phyloP scores from a whole-genome alignment of 768 basidiomycete species.

The Naematelia encephala region DNA sequence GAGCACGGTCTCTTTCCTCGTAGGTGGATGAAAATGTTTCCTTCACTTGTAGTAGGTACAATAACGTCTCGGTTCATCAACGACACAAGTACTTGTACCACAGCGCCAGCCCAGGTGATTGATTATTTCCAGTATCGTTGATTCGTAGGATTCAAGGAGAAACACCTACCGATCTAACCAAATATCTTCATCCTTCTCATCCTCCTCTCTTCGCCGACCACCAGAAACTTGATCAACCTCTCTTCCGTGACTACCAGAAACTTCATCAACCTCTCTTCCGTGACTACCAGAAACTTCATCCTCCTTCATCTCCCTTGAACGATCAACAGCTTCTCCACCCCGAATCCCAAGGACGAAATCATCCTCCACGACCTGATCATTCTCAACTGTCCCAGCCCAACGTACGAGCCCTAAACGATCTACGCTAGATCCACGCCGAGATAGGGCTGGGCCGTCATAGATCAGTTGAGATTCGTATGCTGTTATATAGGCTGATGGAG shows the following conservation, averaged over 20 bases:
- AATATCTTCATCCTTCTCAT: conserved; percentile 48
- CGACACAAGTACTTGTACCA: no score
- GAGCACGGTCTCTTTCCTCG: no score
- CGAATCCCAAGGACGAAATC: not conserved
- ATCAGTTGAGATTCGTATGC: conserved; percentile 75
- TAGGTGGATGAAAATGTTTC: no score
- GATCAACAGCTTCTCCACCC: conserved; percentile 10
- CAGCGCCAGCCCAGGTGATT: no score
- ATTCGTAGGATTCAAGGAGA: no score
- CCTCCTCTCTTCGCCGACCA: not conserved
- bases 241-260: not conserved
- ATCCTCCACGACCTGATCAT: not conserved
- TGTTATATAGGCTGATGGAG: conserved; percentile 53
- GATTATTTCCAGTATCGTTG: no score
- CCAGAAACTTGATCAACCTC: conserved; percentile 7
- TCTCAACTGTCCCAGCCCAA: not conserved
- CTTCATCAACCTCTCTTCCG: conserved; percentile 8
- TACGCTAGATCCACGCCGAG: conserved; percentile 11
- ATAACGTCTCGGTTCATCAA: no score
- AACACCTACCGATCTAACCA: conserved; percentile 77
- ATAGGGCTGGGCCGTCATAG: conserved; percentile 52
- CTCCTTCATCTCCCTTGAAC: conserved; percentile 48
- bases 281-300: conserved; percentile 14
- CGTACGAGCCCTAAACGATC: not conserved
- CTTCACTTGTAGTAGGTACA: no score